These are phyloP conservation scores for Medakamo hakoo DNA, from an alignment of 139 green algal genomes.

Conservation along the genomic window DNA sequence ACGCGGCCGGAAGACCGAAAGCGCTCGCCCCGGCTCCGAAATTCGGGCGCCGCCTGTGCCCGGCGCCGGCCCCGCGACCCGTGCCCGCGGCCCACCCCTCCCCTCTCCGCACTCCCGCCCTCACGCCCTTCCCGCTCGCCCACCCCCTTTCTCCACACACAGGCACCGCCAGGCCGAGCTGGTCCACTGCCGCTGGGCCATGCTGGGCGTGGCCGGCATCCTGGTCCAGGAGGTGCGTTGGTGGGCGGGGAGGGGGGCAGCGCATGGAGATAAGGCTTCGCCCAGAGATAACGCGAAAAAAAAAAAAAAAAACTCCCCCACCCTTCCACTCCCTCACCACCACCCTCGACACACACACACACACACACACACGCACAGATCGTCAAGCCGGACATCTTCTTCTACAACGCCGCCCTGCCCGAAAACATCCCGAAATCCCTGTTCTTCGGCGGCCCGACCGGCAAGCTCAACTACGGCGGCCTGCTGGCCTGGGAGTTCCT, in stretches of 20 bases:
- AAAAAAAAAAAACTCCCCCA: no score
- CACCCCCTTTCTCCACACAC: no score
- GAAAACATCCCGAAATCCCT: constrained; percentile 8
- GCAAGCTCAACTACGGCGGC: constrained; percentile 19
- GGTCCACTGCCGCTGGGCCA: constrained; percentile 76
- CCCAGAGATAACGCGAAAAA: constrained; percentile 24
- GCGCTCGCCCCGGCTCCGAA: no score
- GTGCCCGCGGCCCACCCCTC: no score
- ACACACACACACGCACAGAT: no score
- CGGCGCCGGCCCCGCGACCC: no score
- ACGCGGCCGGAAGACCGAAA: no score
- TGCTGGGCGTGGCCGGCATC: constrained; percentile 76
- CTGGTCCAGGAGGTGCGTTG: constrained; percentile 41
- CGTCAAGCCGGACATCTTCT: constrained; percentile 17
- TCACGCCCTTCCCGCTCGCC: background rate
- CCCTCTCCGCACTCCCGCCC: background rate
- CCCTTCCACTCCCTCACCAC: no score
- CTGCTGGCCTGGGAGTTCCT: constrained; percentile 36
- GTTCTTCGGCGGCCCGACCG: constrained; percentile 8
- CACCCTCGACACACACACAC: no score
- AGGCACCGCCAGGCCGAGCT: constrained; percentile 23
- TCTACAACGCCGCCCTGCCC: constrained; percentile 12
- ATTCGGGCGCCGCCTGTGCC: no score
- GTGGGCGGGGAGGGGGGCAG: constrained; percentile 39
- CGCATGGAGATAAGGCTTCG: no score